Evolutionary conservation across 2,329 filamentous ascomycete genomes (phyloP).

Genomic region (Ophiocordyceps camponoti-leonardi): DNA sequence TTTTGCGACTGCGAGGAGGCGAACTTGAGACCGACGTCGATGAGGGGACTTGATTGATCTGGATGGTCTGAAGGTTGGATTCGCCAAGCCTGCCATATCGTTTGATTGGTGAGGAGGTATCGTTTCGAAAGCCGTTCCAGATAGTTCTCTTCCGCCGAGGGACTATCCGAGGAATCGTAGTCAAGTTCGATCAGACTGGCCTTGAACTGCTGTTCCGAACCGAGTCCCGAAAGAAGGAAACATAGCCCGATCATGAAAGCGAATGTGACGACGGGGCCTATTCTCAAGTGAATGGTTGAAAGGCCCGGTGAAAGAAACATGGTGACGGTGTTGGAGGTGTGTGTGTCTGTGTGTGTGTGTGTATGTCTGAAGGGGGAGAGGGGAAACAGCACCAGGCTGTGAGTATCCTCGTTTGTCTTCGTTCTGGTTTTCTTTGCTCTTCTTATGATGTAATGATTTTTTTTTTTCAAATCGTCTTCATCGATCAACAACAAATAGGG

Average conservation of each 20-base stretch:
- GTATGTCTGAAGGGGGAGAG: too few relatives aligned
- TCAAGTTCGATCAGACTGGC: conserved; percentile 3
- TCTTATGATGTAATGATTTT: neutral
- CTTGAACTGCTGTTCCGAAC: conserved; percentile 2
- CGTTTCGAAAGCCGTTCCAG: conserved; percentile 11
- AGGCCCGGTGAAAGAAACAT: conserved; percentile 12
- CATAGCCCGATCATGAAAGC: conserved; percentile 11
- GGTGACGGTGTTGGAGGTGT: conserved; percentile 1
- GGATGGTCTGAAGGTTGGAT: conserved; percentile 12
- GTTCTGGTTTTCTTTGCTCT: too few relatives aligned
- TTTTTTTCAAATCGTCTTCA: neutral
- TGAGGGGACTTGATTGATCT: conserved; percentile 11
- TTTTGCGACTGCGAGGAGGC: conserved; percentile 11
- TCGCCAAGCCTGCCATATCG: conserved; percentile 17
- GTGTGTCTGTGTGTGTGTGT: too few relatives aligned
- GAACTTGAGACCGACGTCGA: conserved; percentile 14
- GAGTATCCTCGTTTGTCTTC: neutral
- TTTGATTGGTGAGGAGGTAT: conserved; percentile 13
- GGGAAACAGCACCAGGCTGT: conserved; percentile 3
- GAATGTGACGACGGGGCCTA: conserved; percentile 7
- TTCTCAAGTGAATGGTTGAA: conserved; percentile 7
- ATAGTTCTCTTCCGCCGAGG: conserved; percentile 15
- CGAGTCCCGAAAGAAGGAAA: conserved; percentile 6
- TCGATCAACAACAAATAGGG: neutral
- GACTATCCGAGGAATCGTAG: neutral